Conservation (phyloP, 2,329 filamentous ascomycete genomes). For the Mycosphaerelloides madeirae region DNA sequence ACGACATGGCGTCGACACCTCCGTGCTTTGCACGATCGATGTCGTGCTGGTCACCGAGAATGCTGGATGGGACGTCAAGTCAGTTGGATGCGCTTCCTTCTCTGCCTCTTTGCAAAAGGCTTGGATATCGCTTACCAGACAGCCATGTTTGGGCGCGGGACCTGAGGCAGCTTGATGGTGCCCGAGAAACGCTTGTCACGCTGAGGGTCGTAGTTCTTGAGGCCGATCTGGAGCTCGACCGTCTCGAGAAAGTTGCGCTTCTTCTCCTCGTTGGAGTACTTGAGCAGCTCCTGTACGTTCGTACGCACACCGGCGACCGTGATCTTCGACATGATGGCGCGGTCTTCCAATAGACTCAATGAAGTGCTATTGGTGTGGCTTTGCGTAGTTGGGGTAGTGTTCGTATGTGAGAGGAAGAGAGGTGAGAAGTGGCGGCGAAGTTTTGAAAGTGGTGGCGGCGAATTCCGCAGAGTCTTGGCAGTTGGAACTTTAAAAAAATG, state of each 20-base stretch:
- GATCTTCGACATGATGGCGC: slow-evolving; percentile 67
- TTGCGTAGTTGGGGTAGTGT: slow-evolving; percentile 27
- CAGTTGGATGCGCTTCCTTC: slow-evolving; percentile 26
- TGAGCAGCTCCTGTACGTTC: slow-evolving; percentile 88
- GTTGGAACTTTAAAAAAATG: too few relatives aligned
- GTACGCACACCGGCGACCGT: slow-evolving; percentile 87
- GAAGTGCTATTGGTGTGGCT: slow-evolving; percentile 33
- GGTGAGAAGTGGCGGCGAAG: slow-evolving; percentile 1
- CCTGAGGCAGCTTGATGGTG: slow-evolving; percentile 88
- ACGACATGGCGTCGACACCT: slow-evolving; percentile 95
- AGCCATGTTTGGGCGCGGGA: slow-evolving; percentile 87
- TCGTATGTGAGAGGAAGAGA: slow-evolving; percentile 12
- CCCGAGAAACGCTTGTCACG: slow-evolving; percentile 99
- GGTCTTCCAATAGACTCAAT: slow-evolving; percentile 46
- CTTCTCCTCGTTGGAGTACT: slow-evolving; percentile 62
- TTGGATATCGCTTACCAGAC: slow-evolving; percentile 59
- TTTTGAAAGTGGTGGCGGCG: too few relatives aligned
- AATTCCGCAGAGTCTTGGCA: too few relatives aligned
- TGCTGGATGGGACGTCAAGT: too few relatives aligned
- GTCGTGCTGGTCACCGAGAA: slow-evolving; percentile 94
- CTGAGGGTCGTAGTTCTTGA: slow-evolving; percentile 97
- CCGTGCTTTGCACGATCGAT: slow-evolving; percentile 99
- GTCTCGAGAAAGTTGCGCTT: slow-evolving; percentile 42
- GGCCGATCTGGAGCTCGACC: slow-evolving; percentile 78
- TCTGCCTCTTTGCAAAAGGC: background rate